Evolutionary conservation across 2,329 filamentous ascomycete species (phyloP), one percentile per base, ranked within the genome.

Genomic region (Microsporum ferrugineum): DNA sequence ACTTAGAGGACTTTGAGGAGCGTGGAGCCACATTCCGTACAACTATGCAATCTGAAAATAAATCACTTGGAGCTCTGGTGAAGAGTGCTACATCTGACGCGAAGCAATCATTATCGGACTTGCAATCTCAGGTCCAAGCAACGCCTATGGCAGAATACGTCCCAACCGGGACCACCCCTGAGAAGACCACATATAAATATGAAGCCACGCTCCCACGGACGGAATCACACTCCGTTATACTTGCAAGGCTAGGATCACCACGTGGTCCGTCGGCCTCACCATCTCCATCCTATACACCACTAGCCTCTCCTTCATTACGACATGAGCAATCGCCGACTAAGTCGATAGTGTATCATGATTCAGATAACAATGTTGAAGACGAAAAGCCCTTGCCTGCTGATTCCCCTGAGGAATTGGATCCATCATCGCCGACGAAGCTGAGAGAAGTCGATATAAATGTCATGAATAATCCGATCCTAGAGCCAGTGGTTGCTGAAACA

Each of bases 151-250:
- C 85, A 59, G 91, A 96, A 71, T 97, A 97, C 72, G 79, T 84
- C 41, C 83, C 88, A 0, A 97, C 94, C 0, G 92, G 94, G 58
- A 81, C 87, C 55, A 97, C 94, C 0, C 94, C 94, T 0, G 84
- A 88, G 69, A 94, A 91, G 75, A 78, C 80, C 34, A 80, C 84
- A 59, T 99, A 97, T 73, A 80, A 84, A n/a, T 96, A 89, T 69
- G 88, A 90, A 0, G 88, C 83, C 1, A 78, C 81, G 1, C 79
- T 99, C 1, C 94, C 94, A 2, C 84, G 86, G 31, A 97, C 94
- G 0, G 82, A 84, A 68, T 68, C 75, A 0, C 83, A 86, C 68
- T 81, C 85, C 34, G 75, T 72, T 10, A 75, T 87, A 33, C 75
- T 85, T 10, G 78, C 82, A 23, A 75, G 76, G 56, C 67, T 82